Conservation (phyloP, 225 moss, liverwort and hornwort species). For the Thuidium tamariscinum region DNA sequence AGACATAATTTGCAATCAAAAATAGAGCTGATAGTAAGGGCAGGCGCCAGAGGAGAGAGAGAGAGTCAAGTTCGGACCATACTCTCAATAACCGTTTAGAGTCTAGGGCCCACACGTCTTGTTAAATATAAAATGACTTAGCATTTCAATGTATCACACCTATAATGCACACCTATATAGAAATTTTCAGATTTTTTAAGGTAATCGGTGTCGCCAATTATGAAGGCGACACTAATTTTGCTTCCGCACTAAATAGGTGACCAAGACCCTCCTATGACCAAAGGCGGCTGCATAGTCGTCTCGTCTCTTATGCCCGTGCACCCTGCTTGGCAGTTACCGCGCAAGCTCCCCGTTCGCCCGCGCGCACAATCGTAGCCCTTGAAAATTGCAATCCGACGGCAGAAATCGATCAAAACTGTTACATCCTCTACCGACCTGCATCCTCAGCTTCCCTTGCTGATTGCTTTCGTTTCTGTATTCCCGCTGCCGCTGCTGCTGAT, state of each 20-base stretch:
- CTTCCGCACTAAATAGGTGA: not conserved
- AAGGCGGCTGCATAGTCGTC: not conserved
- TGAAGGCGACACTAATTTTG: not conserved
- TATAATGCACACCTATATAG: accelerated
- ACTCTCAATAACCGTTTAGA: not conserved
- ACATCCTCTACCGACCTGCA: conserved; percentile 19
- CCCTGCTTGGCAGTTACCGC: conserved; percentile 1
- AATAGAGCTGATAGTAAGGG: not conserved
- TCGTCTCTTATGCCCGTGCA: not conserved
- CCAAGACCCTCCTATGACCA: not conserved
- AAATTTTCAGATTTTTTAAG: not conserved
- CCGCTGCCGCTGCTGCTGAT: not conserved
- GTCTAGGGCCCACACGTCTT: too few relatives aligned
- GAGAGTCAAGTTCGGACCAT: not conserved
- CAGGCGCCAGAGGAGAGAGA: not conserved
- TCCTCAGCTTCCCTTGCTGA: not conserved
- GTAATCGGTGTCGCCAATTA: not conserved
- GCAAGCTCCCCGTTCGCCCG: not conserved
- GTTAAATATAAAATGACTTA: too few relatives aligned
- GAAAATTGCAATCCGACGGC: not conserved
- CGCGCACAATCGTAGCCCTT: conserved; percentile 11
- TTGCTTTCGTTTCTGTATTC: not conserved
- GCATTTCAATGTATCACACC: too few relatives aligned
- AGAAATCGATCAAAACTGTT: not conserved
- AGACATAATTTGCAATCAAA: not conserved